Evolutionary conservation across 106 monocot genomes (phyloP), one percentile per base, ranked within the genome.

Genomic region (Triglochin maritima): DNA sequence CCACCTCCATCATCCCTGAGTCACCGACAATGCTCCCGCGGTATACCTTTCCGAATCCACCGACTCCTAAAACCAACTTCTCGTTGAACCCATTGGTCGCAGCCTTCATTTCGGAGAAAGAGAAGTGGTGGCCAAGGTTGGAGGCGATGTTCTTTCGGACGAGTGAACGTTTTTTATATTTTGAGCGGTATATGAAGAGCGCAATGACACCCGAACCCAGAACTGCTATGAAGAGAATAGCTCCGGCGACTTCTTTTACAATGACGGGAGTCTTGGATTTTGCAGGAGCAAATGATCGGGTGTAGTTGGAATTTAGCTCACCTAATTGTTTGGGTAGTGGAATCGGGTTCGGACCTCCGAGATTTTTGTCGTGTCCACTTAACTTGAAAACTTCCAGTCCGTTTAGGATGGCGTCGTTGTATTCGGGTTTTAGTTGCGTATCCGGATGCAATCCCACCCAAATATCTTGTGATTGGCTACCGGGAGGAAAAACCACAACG

Each of bases 41-140:
- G 13, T 90, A 90, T 6, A 90, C 89, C 68, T 90, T 90, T 13
- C 89, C 89, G 76, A 90, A 90, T 5, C 89, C 89, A 6, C 85
- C 89, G 9, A 83, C 86, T 2, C 89, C 89, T 0, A 90, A 79
- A 43, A 90, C 76, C 7, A 81, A 75, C 11, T 79, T 41, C 61
- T 92, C 84, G 53, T 92, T 78, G 49, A 92, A 92, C 29, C 77
- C 59, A 5, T 80, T 87, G 0, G 87, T 87, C 58, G 91, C 91
- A 3, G 80, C 73, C 59, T 82, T 60, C 4, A 92, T 92, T 68
- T 92, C 87, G 0, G 65, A 71, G 8, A 90, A 83, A 0, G 87
- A 81, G 80, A 92, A 92, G 61, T 92, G 85, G 45, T 85, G 79
- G 72, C 87, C 82, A 56, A 92, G 13, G 82, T 56, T 1, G 84